Evolutionary conservation across 352 stramenopile species (phyloP), one percentile per base, ranked within the genome.

Genomic region (Globisporangium cystogenes): DNA sequence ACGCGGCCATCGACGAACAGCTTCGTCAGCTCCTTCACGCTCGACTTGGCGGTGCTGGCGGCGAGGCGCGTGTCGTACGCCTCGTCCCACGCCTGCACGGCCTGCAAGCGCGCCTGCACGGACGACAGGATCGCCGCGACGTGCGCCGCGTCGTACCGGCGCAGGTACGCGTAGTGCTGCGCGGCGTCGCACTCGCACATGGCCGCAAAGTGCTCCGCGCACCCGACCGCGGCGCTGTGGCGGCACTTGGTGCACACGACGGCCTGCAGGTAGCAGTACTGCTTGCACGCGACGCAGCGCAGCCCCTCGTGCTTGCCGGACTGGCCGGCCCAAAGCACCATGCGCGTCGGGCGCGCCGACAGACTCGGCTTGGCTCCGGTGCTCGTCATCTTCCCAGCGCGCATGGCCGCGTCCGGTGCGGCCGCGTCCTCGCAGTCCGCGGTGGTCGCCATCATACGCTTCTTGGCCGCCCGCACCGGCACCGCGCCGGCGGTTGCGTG

Each of bases 181-280:
- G 69, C 60, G 1, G 46, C 48, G 39, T 82, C 59, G 44, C 83
- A 94, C 54, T 86, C 84, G 64, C 83, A 94, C 81, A 90, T 90
- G n/a, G 59, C 65, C 0, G 68, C 26, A 41, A 86, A 90, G 55
- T 94, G 83, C 4, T 91, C 78, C 20, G 77, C 44, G 46, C 83
- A 94, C 0, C 81, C 83, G n/a, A 94, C 80, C 12, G 61, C 75
- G 29, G 67, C 71, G 1, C 72, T 65, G 33, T 80, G 71, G 2
- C 79, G 76, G 24, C 83, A 94, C 37, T 70, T 77, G 1, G 77
- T 83, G 43, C 84, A 94, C 21, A 90, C 82, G 0, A 94, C 84
- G 14, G 84, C 84, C 52, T 91, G 76, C 1, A 94, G 48, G 61
- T 88, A 94, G 59, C 84, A 94, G 54, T 94, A 94, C 55, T 94